Conservation (phyloP, 768 basidiomycete species). For the Serendipita indica region DNA sequence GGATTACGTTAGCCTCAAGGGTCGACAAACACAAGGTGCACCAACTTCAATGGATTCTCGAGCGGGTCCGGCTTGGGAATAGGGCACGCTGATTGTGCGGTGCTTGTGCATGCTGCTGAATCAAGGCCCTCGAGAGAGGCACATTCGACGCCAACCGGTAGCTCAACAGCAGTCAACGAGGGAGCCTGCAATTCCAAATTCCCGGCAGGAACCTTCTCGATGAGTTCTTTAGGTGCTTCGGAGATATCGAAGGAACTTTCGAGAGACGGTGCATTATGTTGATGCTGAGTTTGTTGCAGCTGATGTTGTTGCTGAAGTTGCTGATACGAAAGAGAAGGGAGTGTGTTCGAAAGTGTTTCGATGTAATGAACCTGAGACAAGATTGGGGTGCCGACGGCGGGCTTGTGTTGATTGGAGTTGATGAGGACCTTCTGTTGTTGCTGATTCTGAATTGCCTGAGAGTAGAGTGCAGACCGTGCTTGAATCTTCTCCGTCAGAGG, state of each 20-base stretch:
- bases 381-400: neutral
- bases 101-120: neutral
- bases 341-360: neutral
- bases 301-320: constrained; percentile 1
- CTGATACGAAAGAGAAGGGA: neutral
- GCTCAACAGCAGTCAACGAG: constrained; percentile 5
- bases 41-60: constrained; percentile 7
- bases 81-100: neutral
- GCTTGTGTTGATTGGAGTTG: neutral
- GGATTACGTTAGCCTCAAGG: neutral
- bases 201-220: neutral
- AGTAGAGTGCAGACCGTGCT: neutral
- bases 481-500: constrained; percentile 1
- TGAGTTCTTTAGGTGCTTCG: neutral
- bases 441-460: constrained; percentile 7
- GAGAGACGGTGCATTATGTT: neutral
- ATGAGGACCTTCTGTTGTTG: neutral
- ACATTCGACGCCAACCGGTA: neutral
- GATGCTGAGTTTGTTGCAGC: neutral
- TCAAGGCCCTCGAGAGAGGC: neutral
- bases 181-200: neutral
- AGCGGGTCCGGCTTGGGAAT: constrained; percentile 4
- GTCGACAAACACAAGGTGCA: neutral
- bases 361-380: neutral
- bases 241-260: neutral